Conservation (phyloP, 1,139 yeast genomes). For the Pichia sp. region DNA sequence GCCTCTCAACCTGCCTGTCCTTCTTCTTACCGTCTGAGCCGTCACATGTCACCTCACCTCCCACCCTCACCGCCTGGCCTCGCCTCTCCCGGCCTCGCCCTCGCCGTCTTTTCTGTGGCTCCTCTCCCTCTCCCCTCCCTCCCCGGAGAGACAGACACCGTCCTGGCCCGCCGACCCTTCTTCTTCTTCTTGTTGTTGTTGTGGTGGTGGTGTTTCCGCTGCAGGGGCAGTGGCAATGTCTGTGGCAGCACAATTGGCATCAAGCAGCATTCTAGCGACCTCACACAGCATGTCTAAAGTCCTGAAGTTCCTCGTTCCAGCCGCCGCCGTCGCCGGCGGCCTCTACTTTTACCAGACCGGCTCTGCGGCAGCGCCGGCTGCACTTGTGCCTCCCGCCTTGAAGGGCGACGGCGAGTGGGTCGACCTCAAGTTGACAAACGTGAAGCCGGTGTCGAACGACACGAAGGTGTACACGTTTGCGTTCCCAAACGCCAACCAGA, state of each 20-base stretch:
- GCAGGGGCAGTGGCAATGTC: not conserved
- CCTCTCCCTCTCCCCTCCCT: too few relatives aligned
- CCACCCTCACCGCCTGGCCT: too few relatives aligned
- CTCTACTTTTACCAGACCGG: slow-evolving; percentile 38
- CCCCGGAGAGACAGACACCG: too few relatives aligned
- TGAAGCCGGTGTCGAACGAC: slow-evolving; percentile 56
- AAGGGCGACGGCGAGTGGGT: slow-evolving; percentile 74
- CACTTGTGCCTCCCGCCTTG: slow-evolving; percentile 40
- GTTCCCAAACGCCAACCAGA: slow-evolving; percentile 62
- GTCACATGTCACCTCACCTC: too few relatives aligned
- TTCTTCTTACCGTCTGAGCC: too few relatives aligned
- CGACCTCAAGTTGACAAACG: slow-evolving; percentile 64
- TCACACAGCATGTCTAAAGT: slow-evolving; percentile 22
- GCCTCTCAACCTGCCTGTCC: too few relatives aligned
- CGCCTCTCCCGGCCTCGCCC: too few relatives aligned
- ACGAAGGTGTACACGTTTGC: slow-evolving; percentile 69
- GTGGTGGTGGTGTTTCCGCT: too few relatives aligned
- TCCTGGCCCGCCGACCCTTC: too few relatives aligned
- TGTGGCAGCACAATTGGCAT: not conserved
- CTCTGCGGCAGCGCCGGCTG: slow-evolving; percentile 33
- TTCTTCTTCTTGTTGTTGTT: too few relatives aligned
- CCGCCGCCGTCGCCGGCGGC: slow-evolving; percentile 51
- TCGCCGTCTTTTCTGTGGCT: too few relatives aligned
- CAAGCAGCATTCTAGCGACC: not conserved
- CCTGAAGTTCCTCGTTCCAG: slow-evolving; percentile 36